These are phyloP conservation scores for Thielaviopsis ethacetica DNA, from an alignment of 2,329 filamentous ascomycete species.

Conservation along the genomic window DNA sequence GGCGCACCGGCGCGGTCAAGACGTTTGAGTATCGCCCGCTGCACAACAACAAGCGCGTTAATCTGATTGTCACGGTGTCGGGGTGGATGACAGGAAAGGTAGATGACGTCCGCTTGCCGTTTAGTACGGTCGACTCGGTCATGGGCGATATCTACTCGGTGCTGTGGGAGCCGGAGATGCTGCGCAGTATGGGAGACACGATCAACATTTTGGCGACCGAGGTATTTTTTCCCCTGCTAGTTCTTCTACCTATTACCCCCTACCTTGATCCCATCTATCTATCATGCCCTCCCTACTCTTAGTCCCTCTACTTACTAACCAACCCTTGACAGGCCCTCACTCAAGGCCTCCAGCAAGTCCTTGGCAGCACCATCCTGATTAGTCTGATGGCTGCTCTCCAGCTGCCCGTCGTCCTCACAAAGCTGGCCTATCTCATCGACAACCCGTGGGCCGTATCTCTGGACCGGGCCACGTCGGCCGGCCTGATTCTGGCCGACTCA, in stretches of 20 bases:
- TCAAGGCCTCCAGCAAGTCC: constrained; percentile 85
- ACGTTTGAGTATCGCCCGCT: constrained; percentile 94
- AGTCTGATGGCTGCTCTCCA: constrained; percentile 85
- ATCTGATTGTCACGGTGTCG: constrained; percentile 85
- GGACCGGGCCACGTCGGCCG: constrained; percentile 73
- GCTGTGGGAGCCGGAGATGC: constrained; percentile 95
- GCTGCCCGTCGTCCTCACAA: constrained; percentile 81
- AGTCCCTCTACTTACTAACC: neutral
- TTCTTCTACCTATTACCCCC: neutral
- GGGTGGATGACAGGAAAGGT: constrained; percentile 98
- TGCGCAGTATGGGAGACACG: constrained; percentile 92
- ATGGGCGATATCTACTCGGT: constrained; percentile 98
- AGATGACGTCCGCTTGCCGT: constrained; percentile 89
- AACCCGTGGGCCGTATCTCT: constrained; percentile 98
- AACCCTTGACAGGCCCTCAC: constrained; percentile 56
- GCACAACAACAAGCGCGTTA: constrained; percentile 95
- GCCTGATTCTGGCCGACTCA: constrained; percentile 86
- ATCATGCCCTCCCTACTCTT: too few relatives aligned
- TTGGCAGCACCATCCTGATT: constrained; percentile 77
- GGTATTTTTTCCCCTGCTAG: constrained; percentile 36
- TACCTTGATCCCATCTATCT: too few relatives aligned
- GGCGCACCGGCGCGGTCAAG: constrained; percentile 78
- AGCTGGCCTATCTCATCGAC: constrained; percentile 89
- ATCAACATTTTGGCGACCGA: constrained; percentile 97
- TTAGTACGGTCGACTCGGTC: constrained; percentile 87